Conservation (phyloP, 2,329 filamentous ascomycete species). For the Aureobasidium sp. region DNA sequence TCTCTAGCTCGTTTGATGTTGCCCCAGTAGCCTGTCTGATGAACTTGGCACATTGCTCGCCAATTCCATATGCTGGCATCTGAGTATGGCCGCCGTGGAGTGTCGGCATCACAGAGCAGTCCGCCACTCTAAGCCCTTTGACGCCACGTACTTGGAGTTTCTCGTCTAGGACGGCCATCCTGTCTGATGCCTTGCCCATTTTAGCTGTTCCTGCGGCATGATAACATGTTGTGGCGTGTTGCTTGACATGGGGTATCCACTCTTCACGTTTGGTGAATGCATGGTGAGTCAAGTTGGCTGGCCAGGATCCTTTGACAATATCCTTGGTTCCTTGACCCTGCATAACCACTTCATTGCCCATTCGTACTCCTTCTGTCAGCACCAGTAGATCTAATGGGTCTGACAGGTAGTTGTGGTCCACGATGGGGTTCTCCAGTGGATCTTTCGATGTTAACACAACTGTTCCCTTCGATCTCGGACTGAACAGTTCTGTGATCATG, state of each 20-base stretch:
- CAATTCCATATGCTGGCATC: slow-evolving; percentile 53
- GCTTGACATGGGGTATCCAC: slow-evolving; percentile 51
- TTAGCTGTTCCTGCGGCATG: slow-evolving; percentile 52
- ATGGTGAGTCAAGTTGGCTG: slow-evolving; percentile 45
- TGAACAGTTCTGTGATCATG: slow-evolving; percentile 38
- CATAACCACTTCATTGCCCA: slow-evolving; percentile 54
- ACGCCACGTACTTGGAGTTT: slow-evolving; percentile 48
- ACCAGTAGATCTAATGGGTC: slow-evolving; percentile 54
- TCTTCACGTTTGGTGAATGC: slow-evolving; percentile 47
- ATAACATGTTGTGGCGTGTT: slow-evolving; percentile 33
- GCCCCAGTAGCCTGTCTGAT: not conserved
- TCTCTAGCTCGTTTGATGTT: not conserved
- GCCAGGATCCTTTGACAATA: slow-evolving; percentile 56
- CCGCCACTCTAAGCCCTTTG: slow-evolving; percentile 46
- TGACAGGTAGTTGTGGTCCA: slow-evolving; percentile 52
- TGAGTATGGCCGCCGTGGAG: slow-evolving; percentile 48
- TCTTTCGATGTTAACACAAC: slow-evolving; percentile 44
- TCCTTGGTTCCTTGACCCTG: slow-evolving; percentile 51
- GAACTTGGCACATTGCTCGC: slow-evolving; percentile 30
- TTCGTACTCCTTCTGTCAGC: slow-evolving; percentile 51
- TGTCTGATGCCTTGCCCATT: slow-evolving; percentile 45
- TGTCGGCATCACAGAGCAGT: slow-evolving; percentile 47
- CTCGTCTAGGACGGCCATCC: slow-evolving; percentile 46
- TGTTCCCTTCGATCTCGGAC: slow-evolving; percentile 45
- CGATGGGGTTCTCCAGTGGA: slow-evolving; percentile 43